Conservation (phyloP, 768 basidiomycete species). For the Leucosporidium creatinivorum region DNA sequence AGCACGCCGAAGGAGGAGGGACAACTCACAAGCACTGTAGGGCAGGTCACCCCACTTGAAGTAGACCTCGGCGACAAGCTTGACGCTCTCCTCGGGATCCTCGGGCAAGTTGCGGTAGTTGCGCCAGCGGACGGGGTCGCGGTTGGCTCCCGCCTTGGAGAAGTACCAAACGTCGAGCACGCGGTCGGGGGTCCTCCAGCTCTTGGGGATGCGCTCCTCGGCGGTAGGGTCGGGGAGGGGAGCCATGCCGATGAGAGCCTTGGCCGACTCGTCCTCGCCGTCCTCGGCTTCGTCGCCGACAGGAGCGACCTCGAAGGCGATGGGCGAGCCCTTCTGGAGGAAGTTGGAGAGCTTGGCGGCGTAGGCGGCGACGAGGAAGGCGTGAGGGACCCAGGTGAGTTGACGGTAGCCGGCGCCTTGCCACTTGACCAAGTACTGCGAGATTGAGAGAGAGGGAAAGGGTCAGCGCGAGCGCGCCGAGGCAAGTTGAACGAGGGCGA, state of each 20-base stretch:
- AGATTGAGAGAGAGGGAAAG: no score
- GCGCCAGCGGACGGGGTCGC: neutral
- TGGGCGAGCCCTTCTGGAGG: conserved; percentile 29
- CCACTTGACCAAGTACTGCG: conserved; percentile 38
- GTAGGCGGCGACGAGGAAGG: conserved; percentile 27
- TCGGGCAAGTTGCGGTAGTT: conserved; percentile 41
- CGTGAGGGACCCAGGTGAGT: conserved; percentile 34
- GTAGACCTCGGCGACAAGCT: conserved; percentile 69
- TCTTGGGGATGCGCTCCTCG: conserved; percentile 54
- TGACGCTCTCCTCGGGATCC: conserved; percentile 54
- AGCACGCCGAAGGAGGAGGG: neutral
- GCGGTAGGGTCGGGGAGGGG: conserved; percentile 57
- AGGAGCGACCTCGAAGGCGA: conserved; percentile 27
- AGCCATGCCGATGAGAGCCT: conserved; percentile 32
- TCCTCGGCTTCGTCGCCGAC: conserved; percentile 30
- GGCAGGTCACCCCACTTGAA: conserved; percentile 88
- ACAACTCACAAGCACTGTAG: conserved; percentile 48
- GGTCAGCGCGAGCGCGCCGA: neutral
- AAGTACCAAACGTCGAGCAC: conserved; percentile 61
- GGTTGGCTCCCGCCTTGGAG: neutral
- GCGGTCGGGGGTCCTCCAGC: conserved; percentile 89
- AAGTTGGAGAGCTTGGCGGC: conserved; percentile 29
- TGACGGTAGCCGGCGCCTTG: conserved; percentile 30
- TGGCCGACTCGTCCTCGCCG: conserved; percentile 18
- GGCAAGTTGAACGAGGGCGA: neutral